Base-by-base conservation (phyloP, 169 alveolate species). In the Cryptosporidium sp. region DNA sequence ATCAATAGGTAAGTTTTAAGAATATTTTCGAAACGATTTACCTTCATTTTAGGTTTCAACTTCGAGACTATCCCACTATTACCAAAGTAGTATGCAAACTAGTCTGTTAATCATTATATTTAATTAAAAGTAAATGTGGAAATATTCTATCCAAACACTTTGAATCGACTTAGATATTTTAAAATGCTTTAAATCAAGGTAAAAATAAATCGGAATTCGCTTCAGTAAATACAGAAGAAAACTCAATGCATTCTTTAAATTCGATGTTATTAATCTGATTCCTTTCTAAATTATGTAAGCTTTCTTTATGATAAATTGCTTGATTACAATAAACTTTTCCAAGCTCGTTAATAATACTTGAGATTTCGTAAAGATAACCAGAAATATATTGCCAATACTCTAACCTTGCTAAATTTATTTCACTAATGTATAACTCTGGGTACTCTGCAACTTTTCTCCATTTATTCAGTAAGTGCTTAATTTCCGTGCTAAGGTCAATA, bases 381-480 rank as follows among this genome's bases (percentile, higher is more conserved):
- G 68, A 43, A 21, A 58, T 58, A 43, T 43, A 39, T 26, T 65
- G 65, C 89, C 89, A 80, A 45, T 80, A 80, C 35, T 80, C 75
- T 2, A 43, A 23, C 6, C 52, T 80, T 31, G 14, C 39, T 21
- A 80, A 80, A 59, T 80, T 45, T 21, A 80, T 5, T 16, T 16
- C 21, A 80, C 51, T 80, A 21, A 80, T 61, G 50, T 80, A 58
- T 48, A 65, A 59, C n/a, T 80, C 89, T 14, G 89, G 89, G 21
- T 29, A 39, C 29, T 80, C 89, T 33, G 70, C 59, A 23, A 80
- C 59, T 6, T 50, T 61, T 33, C 75, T 29, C 89, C 89, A 80
- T 21, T 80, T 80, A 62, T 37, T n/a, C 51, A 62, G 50, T 8
- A 80, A 41, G 21, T 33, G 23, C 33, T 65, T 80, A 6, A 80